Conservation (phyloP, 805 yeast genomes). For the Saturnispora gosingensis region DNA sequence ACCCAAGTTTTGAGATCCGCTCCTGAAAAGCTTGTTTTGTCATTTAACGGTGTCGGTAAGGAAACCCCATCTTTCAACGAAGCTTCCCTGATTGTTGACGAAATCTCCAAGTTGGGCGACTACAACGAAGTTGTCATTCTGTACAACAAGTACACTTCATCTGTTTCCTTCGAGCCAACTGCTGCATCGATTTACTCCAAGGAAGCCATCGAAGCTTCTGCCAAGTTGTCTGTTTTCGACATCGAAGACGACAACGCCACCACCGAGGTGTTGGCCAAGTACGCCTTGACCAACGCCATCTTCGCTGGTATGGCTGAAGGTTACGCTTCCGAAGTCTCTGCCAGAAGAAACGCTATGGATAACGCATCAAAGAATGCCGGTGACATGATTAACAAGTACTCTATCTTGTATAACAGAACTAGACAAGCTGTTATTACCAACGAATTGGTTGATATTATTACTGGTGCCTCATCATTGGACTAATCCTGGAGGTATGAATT, state of each 20-base stretch:
- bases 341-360: constrained; percentile 99
- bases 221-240: constrained; percentile 77
- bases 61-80: constrained; percentile 92
- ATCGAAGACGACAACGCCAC: constrained; percentile 60
- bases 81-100: constrained; percentile 81
- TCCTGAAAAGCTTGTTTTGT: constrained; percentile 55
- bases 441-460: constrained; percentile 98
- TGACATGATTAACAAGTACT: constrained; percentile 94
- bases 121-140: constrained; percentile 73
- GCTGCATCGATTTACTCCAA: constrained; percentile 57
- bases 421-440: constrained; percentile 99
- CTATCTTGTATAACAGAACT: constrained; percentile 97
- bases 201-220: constrained; percentile 69
- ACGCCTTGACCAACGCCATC: constrained; percentile 82
- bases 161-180: constrained; percentile 86
- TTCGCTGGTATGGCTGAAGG: constrained; percentile 94
- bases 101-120: constrained; percentile 57
- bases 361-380: constrained; percentile 99
- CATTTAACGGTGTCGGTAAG: constrained; percentile 90
- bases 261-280: constrained; percentile 67
- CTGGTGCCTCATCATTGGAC: constrained; percentile 98
- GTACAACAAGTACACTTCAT: constrained; percentile 81
- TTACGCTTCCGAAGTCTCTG: constrained; percentile 94
- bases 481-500: constrained; percentile 27
- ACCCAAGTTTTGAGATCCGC: constrained; percentile 81